Conservation (phyloP, 768 basidiomycete species). For the Psilocybe cyanescens region DNA sequence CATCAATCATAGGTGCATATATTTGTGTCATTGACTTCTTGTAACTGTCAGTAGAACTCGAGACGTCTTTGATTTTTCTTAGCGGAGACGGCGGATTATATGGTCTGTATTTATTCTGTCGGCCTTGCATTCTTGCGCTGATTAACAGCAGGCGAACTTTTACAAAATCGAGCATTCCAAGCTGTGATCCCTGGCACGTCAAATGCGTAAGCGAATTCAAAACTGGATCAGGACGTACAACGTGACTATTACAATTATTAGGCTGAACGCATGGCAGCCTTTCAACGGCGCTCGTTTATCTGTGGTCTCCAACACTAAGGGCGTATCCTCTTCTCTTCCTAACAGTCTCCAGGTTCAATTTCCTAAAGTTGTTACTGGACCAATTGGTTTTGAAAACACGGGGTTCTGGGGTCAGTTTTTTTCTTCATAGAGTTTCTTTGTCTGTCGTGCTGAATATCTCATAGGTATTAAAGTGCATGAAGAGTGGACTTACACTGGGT, state of each 20-base stretch:
- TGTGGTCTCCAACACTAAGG: slow-evolving; percentile 44
- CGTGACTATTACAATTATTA: not conserved
- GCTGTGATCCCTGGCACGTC: slow-evolving; percentile 51
- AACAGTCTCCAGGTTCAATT: slow-evolving; percentile 56
- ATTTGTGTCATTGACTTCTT: not conserved
- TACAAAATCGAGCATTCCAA: slow-evolving; percentile 67
- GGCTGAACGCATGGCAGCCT: slow-evolving; percentile 48
- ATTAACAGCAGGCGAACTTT: slow-evolving; percentile 31
- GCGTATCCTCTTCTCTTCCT: slow-evolving; percentile 54
- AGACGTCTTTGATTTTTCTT: slow-evolving; percentile 1
- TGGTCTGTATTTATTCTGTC: slow-evolving; percentile 22
- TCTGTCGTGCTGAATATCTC: not conserved
- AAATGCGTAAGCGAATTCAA: slow-evolving; percentile 30
- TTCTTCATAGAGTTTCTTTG: not conserved
- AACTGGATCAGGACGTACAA: not conserved
- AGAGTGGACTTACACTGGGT: slow-evolving; percentile 58
- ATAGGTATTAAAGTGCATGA: slow-evolving; percentile 57
- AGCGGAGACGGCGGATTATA: slow-evolving; percentile 46
- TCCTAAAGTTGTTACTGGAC: slow-evolving; percentile 37
- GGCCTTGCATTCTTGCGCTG: not conserved
- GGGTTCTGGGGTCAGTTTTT: slow-evolving; percentile 45
- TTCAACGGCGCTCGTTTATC: slow-evolving; percentile 38
- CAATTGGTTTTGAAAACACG: slow-evolving; percentile 53
- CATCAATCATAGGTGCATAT: slow-evolving; percentile 32
- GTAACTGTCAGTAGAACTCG: not conserved